These are phyloP conservation scores for Apiospora kogelbergensis DNA, from an alignment of 2,329 filamentous ascomycete species.

Conservation along the genomic window DNA sequence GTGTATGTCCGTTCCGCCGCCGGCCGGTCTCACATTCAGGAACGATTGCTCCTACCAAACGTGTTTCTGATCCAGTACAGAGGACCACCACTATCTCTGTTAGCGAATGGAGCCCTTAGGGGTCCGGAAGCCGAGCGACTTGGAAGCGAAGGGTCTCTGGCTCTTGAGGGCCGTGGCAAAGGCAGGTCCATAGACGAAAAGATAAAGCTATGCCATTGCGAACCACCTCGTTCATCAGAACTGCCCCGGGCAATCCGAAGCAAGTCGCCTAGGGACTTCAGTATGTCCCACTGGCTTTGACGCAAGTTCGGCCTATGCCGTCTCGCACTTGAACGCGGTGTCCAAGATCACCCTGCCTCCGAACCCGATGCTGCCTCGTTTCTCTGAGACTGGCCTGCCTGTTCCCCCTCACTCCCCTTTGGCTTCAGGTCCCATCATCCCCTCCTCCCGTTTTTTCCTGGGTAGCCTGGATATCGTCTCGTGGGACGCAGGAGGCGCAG, in stretches of 20 bases:
- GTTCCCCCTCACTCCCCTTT: conserved; percentile 56
- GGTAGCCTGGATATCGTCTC: too few species aligned
- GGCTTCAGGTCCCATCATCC: conserved; percentile 41
- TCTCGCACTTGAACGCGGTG: conserved; percentile 14
- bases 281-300: conserved; percentile 20
- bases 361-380: too few species aligned
- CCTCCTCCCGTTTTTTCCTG: neutral
- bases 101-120: conserved; percentile 30
- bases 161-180: conserved; percentile 21
- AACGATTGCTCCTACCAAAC: too few species aligned
- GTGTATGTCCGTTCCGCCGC: too few species aligned
- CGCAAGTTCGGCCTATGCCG: conserved; percentile 22
- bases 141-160: conserved; percentile 27
- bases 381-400: neutral
- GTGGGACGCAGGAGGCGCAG: too few species aligned
- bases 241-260: conserved; percentile 10
- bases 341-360: neutral
- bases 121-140: conserved; percentile 19
- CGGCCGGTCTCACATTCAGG: too few species aligned
- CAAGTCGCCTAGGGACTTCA: conserved; percentile 20
- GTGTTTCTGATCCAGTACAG: too few species aligned
- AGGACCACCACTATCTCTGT: conserved; percentile 35
- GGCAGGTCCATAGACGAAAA: conserved; percentile 24
- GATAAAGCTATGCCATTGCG: conserved; percentile 22
- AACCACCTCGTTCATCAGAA: conserved; percentile 16